Evolutionary conservation across 768 basidiomycete genomes (phyloP), one percentile per base, ranked within the genome.

Genomic region (Phanerochaete carnosa): DNA sequence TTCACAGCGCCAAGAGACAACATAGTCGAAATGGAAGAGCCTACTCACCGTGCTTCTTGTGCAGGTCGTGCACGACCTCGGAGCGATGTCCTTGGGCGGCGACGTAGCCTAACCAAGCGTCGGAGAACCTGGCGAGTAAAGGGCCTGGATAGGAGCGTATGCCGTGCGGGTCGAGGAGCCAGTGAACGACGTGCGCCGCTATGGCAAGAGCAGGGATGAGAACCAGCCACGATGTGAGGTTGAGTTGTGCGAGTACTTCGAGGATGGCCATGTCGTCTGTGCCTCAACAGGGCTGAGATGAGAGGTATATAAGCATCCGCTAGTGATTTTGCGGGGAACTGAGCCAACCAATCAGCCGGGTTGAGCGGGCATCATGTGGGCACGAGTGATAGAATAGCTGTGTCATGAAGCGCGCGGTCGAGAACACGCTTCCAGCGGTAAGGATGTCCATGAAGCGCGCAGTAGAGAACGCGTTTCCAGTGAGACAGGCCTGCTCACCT

Each of bases 11-110:
- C 39, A 19, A 19, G 11, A 16, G 11, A 33, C 22, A 2, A 12
- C 29, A 33, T 5, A 12, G 30, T 51, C 2, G 28, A 47, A 47
- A 26, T 26, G 30, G 49, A 50, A 13, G 2, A 43, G 37, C 6
- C 16, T 19, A 65, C 80, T 55, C 67, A 88, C 93, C 93, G 60
- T 92, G 83, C 76, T 84, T 86, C 70, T 79, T 69, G 69, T 95
- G 93, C 67, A 89, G 73, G 55, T 82, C 69, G 67, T 95, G 91
- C 3, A 95, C 85, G 13, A 79, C 72, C 65, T 92, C 87, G 9
- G 86, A 90, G 47, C 92, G 84, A 63, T 90, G 87, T 1, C 92
- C 92, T n/a, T 79, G 73, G 47, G 84, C 84, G 33, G 80, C 75
- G 33, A 85, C 77, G 66, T 77, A 81, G 39, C 85, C 89, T 19